Percentiles rank a stretch among this genome's conserved stretches.
phyloP scores from a whole-genome alignment of 352 stramenopile genomes.

The Phytophthora tentaculata region DNA sequence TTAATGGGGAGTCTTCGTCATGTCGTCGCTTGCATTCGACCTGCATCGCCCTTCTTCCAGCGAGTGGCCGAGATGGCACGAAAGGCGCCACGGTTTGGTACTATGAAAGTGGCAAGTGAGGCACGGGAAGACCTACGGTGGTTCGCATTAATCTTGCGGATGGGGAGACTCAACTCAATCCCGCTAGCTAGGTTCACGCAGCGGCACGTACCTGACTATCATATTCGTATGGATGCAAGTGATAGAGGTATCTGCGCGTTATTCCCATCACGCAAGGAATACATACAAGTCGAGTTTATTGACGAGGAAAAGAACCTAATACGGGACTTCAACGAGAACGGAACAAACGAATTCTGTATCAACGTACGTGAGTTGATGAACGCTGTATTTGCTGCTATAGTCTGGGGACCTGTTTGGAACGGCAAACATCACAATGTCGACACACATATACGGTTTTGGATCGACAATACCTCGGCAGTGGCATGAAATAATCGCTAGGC shows the following conservation, averaged over 20 bases:
- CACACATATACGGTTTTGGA: slow-evolving; percentile 13
- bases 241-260: slow-evolving; percentile 7
- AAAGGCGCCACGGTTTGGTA: background rate
- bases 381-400: slow-evolving; percentile 13
- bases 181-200: background rate
- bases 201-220: background rate
- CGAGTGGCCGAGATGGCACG: slow-evolving; percentile 4
- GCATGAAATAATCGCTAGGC: slow-evolving; percentile 12
- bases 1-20: slow-evolving; percentile 16
- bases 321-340: background rate
- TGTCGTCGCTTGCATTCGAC: slow-evolving; percentile 17
- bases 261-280: slow-evolving; percentile 6
- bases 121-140: slow-evolving; percentile 8
- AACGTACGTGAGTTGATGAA: slow-evolving; percentile 23
- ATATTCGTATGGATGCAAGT: slow-evolving; percentile 14
- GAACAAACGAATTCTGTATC: slow-evolving; percentile 9
- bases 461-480: slow-evolving; percentile 15
- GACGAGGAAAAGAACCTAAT: background rate
- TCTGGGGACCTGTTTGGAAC: background rate
- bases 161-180: slow-evolving; percentile 9
- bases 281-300: slow-evolving; percentile 11
- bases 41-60: slow-evolving; percentile 13
- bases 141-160: slow-evolving; percentile 8
- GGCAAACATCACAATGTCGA: background rate
- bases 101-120: background rate